These are phyloP conservation scores for Apiospora koreana DNA, from an alignment of 2,329 filamentous ascomycete genomes.

Conservation along the genomic window DNA sequence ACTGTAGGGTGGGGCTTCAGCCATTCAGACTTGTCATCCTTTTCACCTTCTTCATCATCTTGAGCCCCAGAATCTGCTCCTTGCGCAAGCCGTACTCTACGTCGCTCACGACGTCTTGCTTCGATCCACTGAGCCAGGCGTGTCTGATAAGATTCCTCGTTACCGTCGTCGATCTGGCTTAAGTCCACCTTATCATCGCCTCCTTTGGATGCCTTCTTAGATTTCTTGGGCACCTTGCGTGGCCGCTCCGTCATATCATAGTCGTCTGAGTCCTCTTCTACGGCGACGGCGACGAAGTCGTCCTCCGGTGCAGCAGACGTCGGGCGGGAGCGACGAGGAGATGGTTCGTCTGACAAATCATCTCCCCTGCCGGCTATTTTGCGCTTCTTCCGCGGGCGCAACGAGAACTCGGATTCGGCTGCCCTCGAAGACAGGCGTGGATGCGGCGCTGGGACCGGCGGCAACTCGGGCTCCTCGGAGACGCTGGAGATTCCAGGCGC, in stretches of 20 bases:
- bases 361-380: constrained; percentile 35
- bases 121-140: constrained; percentile 76
- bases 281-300: constrained; percentile 32
- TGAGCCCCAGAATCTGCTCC: constrained; percentile 28
- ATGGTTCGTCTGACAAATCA: constrained; percentile 48
- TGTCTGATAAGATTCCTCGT: constrained; percentile 76
- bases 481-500: constrained; percentile 66
- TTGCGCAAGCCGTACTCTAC: constrained; percentile 33
- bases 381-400: constrained; percentile 60
- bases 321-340: constrained; percentile 31
- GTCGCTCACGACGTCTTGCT: constrained; percentile 60
- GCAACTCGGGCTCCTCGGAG: constrained; percentile 43
- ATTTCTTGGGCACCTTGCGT: constrained; percentile 43
- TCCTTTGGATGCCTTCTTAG: constrained; percentile 21
- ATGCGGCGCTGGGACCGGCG: constrained; percentile 26
- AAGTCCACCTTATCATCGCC: constrained; percentile 49
- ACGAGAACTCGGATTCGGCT: constrained; percentile 54
- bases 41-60: constrained; percentile 43
- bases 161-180: constrained; percentile 78
- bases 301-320: constrained; percentile 29
- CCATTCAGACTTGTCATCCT: constrained; percentile 64
- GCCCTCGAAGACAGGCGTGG: background rate
- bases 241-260: constrained; percentile 40
- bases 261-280: constrained; percentile 38
- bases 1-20: constrained; percentile 83